Evolutionary conservation across 208 protist species (phyloP).

Genomic region (Acanthamoeba healyi): DNA sequence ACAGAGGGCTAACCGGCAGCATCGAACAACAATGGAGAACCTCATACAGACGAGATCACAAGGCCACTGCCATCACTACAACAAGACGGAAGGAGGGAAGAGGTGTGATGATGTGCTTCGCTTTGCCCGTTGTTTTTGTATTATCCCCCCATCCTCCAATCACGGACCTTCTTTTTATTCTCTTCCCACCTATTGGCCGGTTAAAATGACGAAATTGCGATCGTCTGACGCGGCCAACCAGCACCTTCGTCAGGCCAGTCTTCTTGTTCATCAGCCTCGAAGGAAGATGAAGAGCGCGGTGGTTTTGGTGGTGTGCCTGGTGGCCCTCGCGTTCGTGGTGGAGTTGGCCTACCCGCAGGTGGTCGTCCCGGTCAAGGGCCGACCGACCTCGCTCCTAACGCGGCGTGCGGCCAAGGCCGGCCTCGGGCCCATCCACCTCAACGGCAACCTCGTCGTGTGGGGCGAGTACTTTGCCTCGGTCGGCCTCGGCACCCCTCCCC

Average conservation of each 20-base stretch:
- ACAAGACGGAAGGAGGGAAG: background rate
- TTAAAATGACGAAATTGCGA: too few species aligned
- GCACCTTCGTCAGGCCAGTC: background rate
- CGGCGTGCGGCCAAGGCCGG: background rate
- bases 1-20: too few species aligned
- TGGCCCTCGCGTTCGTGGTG: background rate
- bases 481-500: constrained; percentile 6
- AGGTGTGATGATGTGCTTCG: background rate
- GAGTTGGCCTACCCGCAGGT: background rate
- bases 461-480: constrained; percentile 47
- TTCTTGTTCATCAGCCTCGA: background rate
- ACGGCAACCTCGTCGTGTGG: constrained; percentile 12
- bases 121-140: background rate
- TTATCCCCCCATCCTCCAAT: background rate
- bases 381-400: background rate
- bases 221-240: too few species aligned
- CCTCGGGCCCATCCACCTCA: constrained; percentile 13
- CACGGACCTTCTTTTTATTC: too few species aligned
- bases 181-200: too few species aligned
- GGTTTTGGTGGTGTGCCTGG: background rate
- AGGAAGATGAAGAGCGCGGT: background rate
- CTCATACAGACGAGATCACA: background rate
- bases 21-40: background rate
- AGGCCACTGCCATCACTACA: too few species aligned
- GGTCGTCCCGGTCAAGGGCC: background rate